Evolutionary conservation across 2,329 filamentous ascomycete species (phyloP).

Genomic region (Bimuria novae-zelandiae): DNA sequence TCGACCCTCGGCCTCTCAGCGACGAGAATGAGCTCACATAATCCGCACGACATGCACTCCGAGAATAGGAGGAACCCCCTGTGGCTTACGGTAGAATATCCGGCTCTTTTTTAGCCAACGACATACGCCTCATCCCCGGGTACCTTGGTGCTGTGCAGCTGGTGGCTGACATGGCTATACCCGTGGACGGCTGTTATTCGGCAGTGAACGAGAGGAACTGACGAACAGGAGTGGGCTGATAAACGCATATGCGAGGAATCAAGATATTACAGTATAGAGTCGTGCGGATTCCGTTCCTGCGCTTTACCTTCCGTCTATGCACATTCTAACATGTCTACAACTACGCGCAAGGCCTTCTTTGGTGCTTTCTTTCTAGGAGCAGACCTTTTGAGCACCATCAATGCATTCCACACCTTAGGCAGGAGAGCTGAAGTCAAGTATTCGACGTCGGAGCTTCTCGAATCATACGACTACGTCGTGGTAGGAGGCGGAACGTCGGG

Average conservation of each 20-base stretch:
- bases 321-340: not conserved
- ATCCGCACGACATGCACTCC: not conserved
- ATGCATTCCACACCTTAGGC: not conserved
- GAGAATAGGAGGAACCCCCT: not conserved
- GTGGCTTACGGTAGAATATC: not conserved
- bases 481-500: slow-evolving; percentile 21
- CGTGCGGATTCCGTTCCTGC: not conserved
- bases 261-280: not conserved
- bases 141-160: not conserved
- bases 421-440: slow-evolving; percentile 3
- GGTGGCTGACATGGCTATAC: not conserved
- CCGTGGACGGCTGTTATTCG: too few relatives aligned
- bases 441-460: not conserved
- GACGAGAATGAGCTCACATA: not conserved
- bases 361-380: not conserved
- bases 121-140: not conserved
- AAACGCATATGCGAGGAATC: too few relatives aligned
- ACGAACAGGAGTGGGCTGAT: too few relatives aligned
- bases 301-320: not conserved
- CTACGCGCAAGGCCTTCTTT: not conserved
- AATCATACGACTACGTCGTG: slow-evolving; percentile 22
- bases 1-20: not conserved
- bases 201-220: too few relatives aligned
- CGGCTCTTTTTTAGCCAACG: not conserved
- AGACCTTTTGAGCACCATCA: not conserved